phyloP scores from a whole-genome alignment of 2,329 filamentous ascomycete genomes.

The Passalora sequoiae region DNA sequence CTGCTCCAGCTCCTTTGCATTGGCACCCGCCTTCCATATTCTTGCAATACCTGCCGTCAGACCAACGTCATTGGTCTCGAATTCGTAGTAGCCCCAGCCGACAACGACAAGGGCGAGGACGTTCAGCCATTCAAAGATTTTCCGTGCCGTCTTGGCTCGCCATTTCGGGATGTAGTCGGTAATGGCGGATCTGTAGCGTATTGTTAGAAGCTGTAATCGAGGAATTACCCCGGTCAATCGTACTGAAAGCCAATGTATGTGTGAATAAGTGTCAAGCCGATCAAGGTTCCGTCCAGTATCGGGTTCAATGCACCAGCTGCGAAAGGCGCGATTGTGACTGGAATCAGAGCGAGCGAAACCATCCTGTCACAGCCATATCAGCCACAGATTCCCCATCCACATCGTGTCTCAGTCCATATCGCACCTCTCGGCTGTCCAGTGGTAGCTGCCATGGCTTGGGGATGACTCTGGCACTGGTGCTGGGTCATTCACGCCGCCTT shows the following conservation, averaged over 20 bases:
- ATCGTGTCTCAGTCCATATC: conserved; percentile 9
- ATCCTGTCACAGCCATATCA: conserved; percentile 46
- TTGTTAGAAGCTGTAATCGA: neutral
- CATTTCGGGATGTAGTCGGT: conserved; percentile 82
- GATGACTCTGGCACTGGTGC: conserved; percentile 65
- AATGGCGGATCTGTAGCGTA: conserved; percentile 56
- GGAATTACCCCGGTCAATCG: conserved; percentile 28
- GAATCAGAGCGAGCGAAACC: conserved; percentile 74
- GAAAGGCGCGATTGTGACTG: conserved; percentile 85
- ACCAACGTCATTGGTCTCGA: conserved; percentile 97
- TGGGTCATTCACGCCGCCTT: conserved; percentile 72
- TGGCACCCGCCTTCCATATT: conserved; percentile 68
- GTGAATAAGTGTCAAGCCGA: conserved; percentile 78
- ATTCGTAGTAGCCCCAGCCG: conserved; percentile 89
- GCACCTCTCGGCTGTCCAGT: conserved; percentile 89
- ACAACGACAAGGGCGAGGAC: conserved; percentile 73
- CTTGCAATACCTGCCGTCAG: conserved; percentile 83
- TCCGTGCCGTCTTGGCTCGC: conserved; percentile 63
- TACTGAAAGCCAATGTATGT: conserved; percentile 93
- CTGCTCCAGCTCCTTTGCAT: conserved; percentile 19
- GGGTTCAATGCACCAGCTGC: conserved; percentile 89
- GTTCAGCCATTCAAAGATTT: conserved; percentile 69
- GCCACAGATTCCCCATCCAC: conserved; percentile 2
- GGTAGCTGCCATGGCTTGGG: conserved; percentile 87
- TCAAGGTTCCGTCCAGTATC: conserved; percentile 76